These are phyloP conservation scores for Cryptosporidium viatorum DNA, from an alignment of 169 alveolate species.

Conservation along the genomic window DNA sequence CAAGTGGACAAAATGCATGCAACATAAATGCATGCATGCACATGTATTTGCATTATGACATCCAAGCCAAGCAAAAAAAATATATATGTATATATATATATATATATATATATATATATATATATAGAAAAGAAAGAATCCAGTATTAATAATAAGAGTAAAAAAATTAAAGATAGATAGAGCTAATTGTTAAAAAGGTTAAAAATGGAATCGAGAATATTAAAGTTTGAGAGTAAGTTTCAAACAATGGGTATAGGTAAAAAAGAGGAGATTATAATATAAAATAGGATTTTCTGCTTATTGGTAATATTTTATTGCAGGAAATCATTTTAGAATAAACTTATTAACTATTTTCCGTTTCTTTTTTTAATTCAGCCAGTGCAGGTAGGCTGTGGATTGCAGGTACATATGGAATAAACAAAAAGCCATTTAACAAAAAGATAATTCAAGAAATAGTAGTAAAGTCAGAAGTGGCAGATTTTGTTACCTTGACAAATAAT, in stretches of 20 bases:
- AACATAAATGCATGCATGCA: neutral
- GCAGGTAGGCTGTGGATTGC: conserved; percentile 66
- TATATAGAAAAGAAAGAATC: neutral
- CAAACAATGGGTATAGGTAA: neutral
- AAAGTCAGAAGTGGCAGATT: conserved; percentile 13
- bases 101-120: too few species aligned
- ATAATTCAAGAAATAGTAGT: conserved; percentile 40
- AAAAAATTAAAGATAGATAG: neutral
- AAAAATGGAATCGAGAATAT: conserved; percentile 54
- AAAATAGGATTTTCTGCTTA: neutral
- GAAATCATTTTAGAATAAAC: neutral
- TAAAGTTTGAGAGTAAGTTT: conserved; percentile 69
- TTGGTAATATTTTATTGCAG: neutral
- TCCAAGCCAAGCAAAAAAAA: neutral
- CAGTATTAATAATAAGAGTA: neutral
- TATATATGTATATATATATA: too few species aligned
- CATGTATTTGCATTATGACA: conserved; percentile 2
- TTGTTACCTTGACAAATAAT: conserved; percentile 31
- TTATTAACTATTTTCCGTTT: neutral
- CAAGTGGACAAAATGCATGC: conserved; percentile 1
- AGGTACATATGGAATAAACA: conserved; percentile 57
- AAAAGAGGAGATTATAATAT: neutral
- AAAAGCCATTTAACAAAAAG: conserved; percentile 46
- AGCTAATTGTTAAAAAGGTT: neutral
- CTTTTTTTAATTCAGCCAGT: conserved; percentile 16